Evolutionary conservation across 441 rosid species (phyloP), one percentile per base, ranked within the genome.

Genomic region (Populus tomentosa): DNA sequence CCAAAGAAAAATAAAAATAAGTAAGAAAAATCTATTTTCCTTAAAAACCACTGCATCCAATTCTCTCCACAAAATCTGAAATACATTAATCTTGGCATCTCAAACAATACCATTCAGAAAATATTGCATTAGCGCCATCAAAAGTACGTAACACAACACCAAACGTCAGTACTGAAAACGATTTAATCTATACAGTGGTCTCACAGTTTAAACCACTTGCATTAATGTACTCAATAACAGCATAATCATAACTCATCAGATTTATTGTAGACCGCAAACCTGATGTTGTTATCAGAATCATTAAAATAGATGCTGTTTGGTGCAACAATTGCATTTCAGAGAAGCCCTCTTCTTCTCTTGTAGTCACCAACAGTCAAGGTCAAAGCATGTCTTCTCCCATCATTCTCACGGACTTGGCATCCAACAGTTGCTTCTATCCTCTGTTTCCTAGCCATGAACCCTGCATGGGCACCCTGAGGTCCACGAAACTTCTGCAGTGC

Each of bases 281-380:
- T 61, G 40, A 56, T 20, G 59, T 21, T 28, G 30, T 28, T 28
- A 35, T 28, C 30, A 28, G 30, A 28, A 28, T 28, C 30, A 33
- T 56, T 64, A 74, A 68, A 24, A 64, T 28, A 20, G 76, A 67
- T 20, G 10, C 73, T 32, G 62, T 40, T 35, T 4, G 56, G 36
- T 6, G 59, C 23, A n/a, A 77, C 6, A 53, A 79, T 78, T 28
- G 67, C 62, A 67, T 76, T 78, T 90, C 88, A 95, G 70, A 95
- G 92, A 79, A 95, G 98, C 70, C 99, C 97, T 84, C 97, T 91
- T 77, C 99, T 88, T 83, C 98, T 94, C 88, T 95, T 94, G 93
- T 95, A 95, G 79, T 94, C 99, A 72, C 99, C 85, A 68, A 94
- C 97, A 18, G 97, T 95, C 81, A 95, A 82, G 69, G 99, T 94